Base-by-base conservation (phyloP, 2,329 filamentous ascomycete genomes). In the Fusarium virguliforme region DNA sequence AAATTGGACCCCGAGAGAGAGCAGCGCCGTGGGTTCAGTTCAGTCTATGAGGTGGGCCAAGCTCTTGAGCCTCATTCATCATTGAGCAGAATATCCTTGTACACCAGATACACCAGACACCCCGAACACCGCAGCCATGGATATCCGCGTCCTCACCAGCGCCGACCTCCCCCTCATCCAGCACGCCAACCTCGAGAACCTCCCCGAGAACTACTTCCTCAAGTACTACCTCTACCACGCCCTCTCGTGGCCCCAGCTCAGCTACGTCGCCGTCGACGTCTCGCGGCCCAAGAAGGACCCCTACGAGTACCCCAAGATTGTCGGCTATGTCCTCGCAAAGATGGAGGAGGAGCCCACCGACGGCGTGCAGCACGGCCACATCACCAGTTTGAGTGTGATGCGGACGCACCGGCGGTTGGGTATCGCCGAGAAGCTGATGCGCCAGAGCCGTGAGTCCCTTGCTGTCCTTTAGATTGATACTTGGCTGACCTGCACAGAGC, bases 181-280 rank as follows among this genome's bases (percentile, higher is more conserved):
- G 85, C 94, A 97, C 83, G 95, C 95, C 80, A 98, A 99, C 86
- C 95, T 99, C 81, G 97, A 97, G 81, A 99, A 99, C 86, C 89
- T 99, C 60, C 96, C 96, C 73, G 96, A 99, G 84, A 99, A 99
- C 87, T 99, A 99, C 89, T 98, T 98, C 82, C 93, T 97, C 84
- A 99, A 99, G 88, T 99, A 99, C 88, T 99, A 99, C 86, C 91
- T 99, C 79, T 99, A 99, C 89, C 96, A 99, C 84, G 95, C 95
- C 15, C 90, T 98, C 74, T 97, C 94, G 76, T 99, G 96, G 96
- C 96, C 96, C 50, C 95, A 98, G 84, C 90, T 99, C 73, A 95
- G 92, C 83, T 98, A 95, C 83, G 95, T 99, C 63, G 96, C 96
- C 75, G 94, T 99, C 76, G 95, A 98, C 82, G 91, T 95, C 64